phyloP scores from a whole-genome alignment of 495 filamentous ascomycete genomes.

The Polyplosphaeria fusca region DNA sequence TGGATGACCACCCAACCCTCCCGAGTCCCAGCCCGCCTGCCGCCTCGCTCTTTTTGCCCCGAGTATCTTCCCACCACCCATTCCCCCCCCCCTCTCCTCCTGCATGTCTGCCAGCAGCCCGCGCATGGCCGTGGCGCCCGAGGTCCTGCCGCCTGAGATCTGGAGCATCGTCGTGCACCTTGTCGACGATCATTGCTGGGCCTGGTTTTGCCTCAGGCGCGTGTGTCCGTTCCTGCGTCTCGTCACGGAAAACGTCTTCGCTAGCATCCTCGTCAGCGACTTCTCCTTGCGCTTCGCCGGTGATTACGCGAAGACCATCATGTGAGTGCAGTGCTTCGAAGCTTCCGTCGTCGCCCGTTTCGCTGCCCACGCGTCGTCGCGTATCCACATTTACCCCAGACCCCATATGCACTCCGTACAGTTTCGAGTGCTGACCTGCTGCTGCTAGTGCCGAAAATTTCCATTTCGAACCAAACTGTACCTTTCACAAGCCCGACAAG shows the following conservation, averaged over 20 bases:
- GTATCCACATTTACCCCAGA: not conserved
- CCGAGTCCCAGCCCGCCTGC: no score
- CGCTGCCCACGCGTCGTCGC: not conserved
- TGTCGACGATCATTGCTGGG: conserved; percentile 7
- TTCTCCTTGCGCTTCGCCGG: conserved; percentile 3
- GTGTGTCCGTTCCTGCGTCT: not conserved
- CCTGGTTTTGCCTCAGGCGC: conserved; percentile 12
- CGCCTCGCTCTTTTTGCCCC: no score
- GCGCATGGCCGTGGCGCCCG: not conserved
- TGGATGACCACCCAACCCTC: no score
- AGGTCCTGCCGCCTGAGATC: conserved; percentile 6
- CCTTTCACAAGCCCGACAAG: not conserved
- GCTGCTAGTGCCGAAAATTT: not conserved
- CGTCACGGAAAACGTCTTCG: conserved; percentile 14
- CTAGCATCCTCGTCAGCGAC: not conserved
- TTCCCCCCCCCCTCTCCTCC: not conserved
- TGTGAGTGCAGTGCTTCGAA: not conserved
- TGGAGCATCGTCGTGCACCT: not conserved
- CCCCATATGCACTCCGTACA: not conserved
- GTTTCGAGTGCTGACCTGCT: not conserved
- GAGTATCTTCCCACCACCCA: no score
- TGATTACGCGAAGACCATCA: not conserved
- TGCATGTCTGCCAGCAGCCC: not conserved
- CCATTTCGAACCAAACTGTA: not conserved
- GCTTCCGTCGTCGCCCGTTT: not conserved